Evolutionary conservation across 805 yeast species (phyloP), one percentile per base, ranked within the genome.

Genomic region (Metschnikowia bowlesiae): DNA sequence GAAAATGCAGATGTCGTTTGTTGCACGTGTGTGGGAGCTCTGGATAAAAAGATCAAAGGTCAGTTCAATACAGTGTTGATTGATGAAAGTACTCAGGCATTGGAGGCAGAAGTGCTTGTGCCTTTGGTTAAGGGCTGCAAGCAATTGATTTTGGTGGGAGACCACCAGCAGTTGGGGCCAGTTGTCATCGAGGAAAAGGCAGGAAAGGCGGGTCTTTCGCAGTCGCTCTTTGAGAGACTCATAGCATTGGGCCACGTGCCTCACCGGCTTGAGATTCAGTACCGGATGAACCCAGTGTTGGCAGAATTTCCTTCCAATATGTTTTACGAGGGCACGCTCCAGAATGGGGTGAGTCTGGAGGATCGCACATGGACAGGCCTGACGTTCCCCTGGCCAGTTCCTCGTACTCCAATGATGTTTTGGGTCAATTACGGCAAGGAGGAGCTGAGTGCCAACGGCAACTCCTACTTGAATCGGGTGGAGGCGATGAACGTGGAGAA

Each of bases 81-180:
- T 52, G 98, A 91, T 68, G 98, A 91, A 70, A 84, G 89, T 61
- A 89, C 97, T 0, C 97, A 92, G 69, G 92, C 97, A 2, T 80
- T 92, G 0, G 98, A 91, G 66, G 96, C 97, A 1, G 96, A 90
- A 66, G 82, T 87, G 60, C 75, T 91, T 60, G 89, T 91, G 56
- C 97, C 98, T 10, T 80, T 91, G 36, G 89, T 86, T 2, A 86
- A 84, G 57, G 96, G 97, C 28, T 90, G 95, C 42, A 86, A 85
- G 62, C 97, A 91, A 64, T 89, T 90, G 6, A 81, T 91, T 42
- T 71, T 91, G 33, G 97, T 90, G 36, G 98, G 98, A 62, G 98
- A 91, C 66, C 97, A 92, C 68, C 92, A 89, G 69, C 98, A 91
- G 71, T 74, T 91, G 56, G 97, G 97, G 1, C 97, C 98, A 0